Base-by-base conservation (phyloP, 306 rosid species). In the Delonix regia region DNA sequence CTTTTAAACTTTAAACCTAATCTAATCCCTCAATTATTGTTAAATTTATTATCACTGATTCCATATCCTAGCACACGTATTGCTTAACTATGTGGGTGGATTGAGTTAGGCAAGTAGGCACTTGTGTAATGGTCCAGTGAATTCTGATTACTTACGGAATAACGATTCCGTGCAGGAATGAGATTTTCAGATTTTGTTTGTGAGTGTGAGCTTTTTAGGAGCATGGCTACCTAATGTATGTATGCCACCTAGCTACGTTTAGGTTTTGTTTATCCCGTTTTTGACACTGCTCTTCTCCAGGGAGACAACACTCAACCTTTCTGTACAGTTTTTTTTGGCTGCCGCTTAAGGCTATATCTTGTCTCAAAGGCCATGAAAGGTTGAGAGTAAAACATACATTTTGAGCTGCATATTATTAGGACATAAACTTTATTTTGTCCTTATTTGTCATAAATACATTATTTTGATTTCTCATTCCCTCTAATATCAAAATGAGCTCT, bases 251-350 rank as follows among this genome's bases (percentile, higher is more conserved):
- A 55, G 21, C 14, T 18, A 79, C 84, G 75, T 60, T 60, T 63
- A 28, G 86, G 42, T 56, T 33, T 2, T 53, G 69, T 53, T 66
- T 82, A 34, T 38, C 70, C 86, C 21, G 65, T 42, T 57, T 78
- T 72, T 33, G 63, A 1, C 1, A 5, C n/a, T 65, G 81, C 69
- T 83, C 42, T 10, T 78, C 81, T 69, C 70, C 34, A 24, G 65
- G 66, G 77, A 69, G 84, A 78, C 84, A 61, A 36, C 89, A 85
- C 90, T 84, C 86, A 81, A 87, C 78, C 75, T 11, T 71, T 53
- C 55, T 59, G 71, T 48, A 21, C 59, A 72, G 61, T 16, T 15
- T 44, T 44, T 38, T 7, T 38, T 27, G 3, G 6, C 3, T 71
- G 49, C 34, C n/a, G 16, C 18, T 57, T 39, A 9, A n/a, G 41